phyloP scores from a whole-genome alignment of 352 stramenopile species.

The Phytophthora cajani region DNA sequence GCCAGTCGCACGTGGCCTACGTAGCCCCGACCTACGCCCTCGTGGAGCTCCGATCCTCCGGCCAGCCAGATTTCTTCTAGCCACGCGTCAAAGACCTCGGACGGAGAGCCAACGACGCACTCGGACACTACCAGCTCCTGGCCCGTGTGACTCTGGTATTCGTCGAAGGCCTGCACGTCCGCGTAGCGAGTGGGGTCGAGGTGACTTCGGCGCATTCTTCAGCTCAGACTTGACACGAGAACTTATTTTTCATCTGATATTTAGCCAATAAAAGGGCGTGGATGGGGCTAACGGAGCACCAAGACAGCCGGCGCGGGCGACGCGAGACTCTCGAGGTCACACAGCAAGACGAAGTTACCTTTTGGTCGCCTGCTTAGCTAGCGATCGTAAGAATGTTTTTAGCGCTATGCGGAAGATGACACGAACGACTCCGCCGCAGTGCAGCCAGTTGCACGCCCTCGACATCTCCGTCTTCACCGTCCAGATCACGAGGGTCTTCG shows the following conservation, averaged over 20 bases:
- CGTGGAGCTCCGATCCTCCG: conserved; percentile 43
- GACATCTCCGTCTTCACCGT: conserved; percentile 40
- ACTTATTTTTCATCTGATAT: conserved; percentile 18
- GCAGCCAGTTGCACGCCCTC: conserved; percentile 23
- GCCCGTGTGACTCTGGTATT: conserved; percentile 54
- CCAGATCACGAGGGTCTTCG: conserved; percentile 56
- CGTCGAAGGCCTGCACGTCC: conserved; percentile 49
- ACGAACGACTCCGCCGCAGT: conserved; percentile 46
- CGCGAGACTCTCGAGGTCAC: no score
- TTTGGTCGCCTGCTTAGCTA: conserved; percentile 19
- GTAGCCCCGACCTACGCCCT: conserved; percentile 56
- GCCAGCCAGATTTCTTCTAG: conserved; percentile 58
- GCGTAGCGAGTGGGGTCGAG: conserved; percentile 43
- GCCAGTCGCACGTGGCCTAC: conserved; percentile 59
- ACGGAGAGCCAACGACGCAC: conserved; percentile 50
- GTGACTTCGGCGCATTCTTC: conserved; percentile 27
- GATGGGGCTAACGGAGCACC: background rate
- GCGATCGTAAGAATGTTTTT: conserved; percentile 31
- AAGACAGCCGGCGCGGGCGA: no score
- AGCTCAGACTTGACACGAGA: conserved; percentile 8
- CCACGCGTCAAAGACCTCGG: conserved; percentile 75
- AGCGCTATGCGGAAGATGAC: conserved; percentile 41
- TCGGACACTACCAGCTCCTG: conserved; percentile 70
- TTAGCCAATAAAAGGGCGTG: conserved; percentile 29
- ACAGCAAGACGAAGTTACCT: background rate